Conservation (phyloP, 2,329 filamentous ascomycete species). For the Fusarium kyushuense region DNA sequence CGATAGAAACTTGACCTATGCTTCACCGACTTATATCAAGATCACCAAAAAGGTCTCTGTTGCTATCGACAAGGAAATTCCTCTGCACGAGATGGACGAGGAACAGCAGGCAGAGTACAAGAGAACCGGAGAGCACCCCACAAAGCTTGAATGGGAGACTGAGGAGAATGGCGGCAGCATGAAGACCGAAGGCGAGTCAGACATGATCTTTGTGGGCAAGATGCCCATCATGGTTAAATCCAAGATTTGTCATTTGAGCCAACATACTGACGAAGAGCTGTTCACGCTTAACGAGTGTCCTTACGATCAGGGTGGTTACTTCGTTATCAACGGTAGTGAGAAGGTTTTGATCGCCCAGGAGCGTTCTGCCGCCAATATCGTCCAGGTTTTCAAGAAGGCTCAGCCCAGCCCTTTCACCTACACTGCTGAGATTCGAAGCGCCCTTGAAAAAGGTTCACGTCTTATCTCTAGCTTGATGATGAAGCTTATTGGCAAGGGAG, state of each 20-base stretch:
- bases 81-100: conserved; percentile 75
- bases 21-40: conserved; percentile 88
- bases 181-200: conserved; percentile 67
- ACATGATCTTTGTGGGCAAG: conserved; percentile 91
- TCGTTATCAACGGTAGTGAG: conserved; percentile 98
- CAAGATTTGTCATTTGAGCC: conserved; percentile 90
- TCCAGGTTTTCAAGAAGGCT: conserved; percentile 99
- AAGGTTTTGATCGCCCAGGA: conserved; percentile 99
- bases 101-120: conserved; percentile 68
- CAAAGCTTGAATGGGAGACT: conserved; percentile 70
- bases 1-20: conserved; percentile 94
- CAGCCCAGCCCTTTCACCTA: conserved; percentile 92
- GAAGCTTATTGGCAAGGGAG: conserved; percentile 89
- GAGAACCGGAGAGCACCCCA: conserved; percentile 68
- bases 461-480: conserved; percentile 93
- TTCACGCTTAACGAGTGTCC: conserved; percentile 96
- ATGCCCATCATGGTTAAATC: conserved; percentile 99
- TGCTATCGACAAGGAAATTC: conserved; percentile 79
- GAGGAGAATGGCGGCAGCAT: conserved; percentile 68
- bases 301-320: conserved; percentile 98
- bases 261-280: conserved; percentile 84
- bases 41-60: conserved; percentile 88
- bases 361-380: conserved; percentile 96
- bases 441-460: conserved; percentile 94
- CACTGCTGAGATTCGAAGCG: conserved; percentile 95